Evolutionary conservation across 1,139 yeast genomes (phyloP).

Genomic region (Debaryomyces robertsiae): DNA sequence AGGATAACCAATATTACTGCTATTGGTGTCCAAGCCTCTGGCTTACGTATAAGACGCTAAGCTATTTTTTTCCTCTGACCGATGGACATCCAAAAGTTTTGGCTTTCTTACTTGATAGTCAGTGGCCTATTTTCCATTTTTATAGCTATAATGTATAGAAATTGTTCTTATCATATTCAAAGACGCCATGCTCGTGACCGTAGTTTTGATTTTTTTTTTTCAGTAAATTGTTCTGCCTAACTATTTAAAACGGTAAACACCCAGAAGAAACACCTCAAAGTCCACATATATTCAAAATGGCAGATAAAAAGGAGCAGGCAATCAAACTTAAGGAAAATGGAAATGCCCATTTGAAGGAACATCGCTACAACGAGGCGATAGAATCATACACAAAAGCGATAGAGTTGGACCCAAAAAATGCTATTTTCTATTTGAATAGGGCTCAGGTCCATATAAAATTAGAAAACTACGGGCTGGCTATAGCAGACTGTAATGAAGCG

Average conservation of each 20-base stretch:
- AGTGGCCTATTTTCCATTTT: slow-evolving; percentile 3
- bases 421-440: slow-evolving; percentile 80
- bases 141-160: background rate
- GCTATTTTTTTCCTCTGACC: background rate
- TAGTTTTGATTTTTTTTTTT: background rate
- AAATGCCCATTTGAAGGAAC: slow-evolving; percentile 65
- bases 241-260: too few relatives aligned
- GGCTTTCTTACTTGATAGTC: background rate
- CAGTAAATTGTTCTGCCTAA: background rate
- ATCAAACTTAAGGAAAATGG: slow-evolving; percentile 67
- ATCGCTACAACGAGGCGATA: slow-evolving; percentile 67
- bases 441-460: slow-evolving; percentile 87
- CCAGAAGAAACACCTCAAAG: background rate
- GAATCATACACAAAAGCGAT: slow-evolving; percentile 79
- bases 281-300: slow-evolving; percentile 7
- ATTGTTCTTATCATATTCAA: background rate
- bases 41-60: slow-evolving; percentile 60
- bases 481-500: slow-evolving; percentile 74
- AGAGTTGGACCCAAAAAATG: slow-evolving; percentile 61
- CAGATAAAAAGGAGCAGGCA: slow-evolving; percentile 39
- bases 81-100: background rate
- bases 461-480: slow-evolving; percentile 85
- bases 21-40: slow-evolving; percentile 96
- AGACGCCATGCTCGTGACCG: background rate
- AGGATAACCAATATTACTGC: slow-evolving; percentile 72